Percentiles rank a stretch among this genome's conserved stretches.
phyloP scores from a whole-genome alignment of 1,284 basidiomycete genomes.

The Sanghuangporus baumii region DNA sequence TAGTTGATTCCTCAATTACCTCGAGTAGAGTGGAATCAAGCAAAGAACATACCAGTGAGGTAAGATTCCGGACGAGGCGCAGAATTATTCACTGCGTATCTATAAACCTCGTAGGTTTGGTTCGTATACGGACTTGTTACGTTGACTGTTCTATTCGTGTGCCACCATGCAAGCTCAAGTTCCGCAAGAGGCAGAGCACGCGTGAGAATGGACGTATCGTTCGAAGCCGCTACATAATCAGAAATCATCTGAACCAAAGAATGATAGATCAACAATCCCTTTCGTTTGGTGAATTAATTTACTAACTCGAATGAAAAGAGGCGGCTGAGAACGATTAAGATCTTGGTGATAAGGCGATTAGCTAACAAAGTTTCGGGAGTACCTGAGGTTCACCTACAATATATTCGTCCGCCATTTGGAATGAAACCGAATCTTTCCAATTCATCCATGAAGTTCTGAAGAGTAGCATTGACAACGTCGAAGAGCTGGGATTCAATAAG shows the following conservation, averaged over 20 bases:
- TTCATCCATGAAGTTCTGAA: slow-evolving; percentile 93
- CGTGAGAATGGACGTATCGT: slow-evolving; percentile 57
- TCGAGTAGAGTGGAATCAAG: not conserved
- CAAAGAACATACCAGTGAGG: slow-evolving; percentile 37
- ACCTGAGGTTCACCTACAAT: slow-evolving; percentile 45
- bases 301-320: slow-evolving; percentile 72
- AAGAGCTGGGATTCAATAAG: slow-evolving; percentile 75
- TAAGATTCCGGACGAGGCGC: slow-evolving; percentile 90
- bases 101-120: slow-evolving; percentile 59
- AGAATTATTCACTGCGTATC: slow-evolving; percentile 73
- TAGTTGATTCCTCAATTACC: slow-evolving; percentile 13
- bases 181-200: slow-evolving; percentile 62
- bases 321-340: slow-evolving; percentile 86
- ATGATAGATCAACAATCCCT: slow-evolving; percentile 2
- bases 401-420: slow-evolving; percentile 85
- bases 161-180: slow-evolving; percentile 83
- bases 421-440: slow-evolving; percentile 80
- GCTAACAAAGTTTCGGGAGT: not conserved
- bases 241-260: slow-evolving; percentile 51
- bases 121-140: slow-evolving; percentile 74
- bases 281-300: not conserved
- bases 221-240: slow-evolving; percentile 52
- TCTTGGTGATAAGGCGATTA: slow-evolving; percentile 37
- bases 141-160: slow-evolving; percentile 63
- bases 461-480: slow-evolving; percentile 66